A percentile compares a stretch with the other conserved stretches of the same genome.
These are phyloP conservation scores for Lecanoromycetidae sp. DNA, from an alignment of 2,329 filamentous ascomycete species.

Conservation along the genomic window DNA sequence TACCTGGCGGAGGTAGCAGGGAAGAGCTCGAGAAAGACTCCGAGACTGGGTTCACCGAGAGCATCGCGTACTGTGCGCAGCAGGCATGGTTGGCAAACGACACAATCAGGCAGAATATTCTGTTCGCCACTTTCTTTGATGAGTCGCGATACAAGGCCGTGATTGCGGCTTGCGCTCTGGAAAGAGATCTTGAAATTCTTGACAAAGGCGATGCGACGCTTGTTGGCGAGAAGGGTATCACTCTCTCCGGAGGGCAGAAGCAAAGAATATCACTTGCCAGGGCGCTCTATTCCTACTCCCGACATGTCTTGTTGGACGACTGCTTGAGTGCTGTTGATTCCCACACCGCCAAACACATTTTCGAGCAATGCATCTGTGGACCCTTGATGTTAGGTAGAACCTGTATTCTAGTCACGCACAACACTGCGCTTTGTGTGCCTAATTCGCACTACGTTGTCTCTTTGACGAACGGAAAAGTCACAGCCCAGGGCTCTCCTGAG, in stretches of 20 bases:
- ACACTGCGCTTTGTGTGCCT: conserved; percentile 75
- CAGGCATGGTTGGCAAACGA: conserved; percentile 95
- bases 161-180: conserved; percentile 77
- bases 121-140: conserved; percentile 74
- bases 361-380: conserved; percentile 80
- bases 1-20: conserved; percentile 74
- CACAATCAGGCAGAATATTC: conserved; percentile 88
- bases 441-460: conserved; percentile 69
- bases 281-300: conserved; percentile 89
- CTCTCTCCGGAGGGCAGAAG: conserved; percentile 91
- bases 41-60: conserved; percentile 77
- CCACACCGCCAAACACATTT: conserved; percentile 96
- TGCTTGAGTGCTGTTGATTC: conserved; percentile 94
- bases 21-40: conserved; percentile 65
- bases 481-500: conserved; percentile 60
- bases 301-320: conserved; percentile 83
- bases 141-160: conserved; percentile 76
- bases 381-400: conserved; percentile 80
- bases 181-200: conserved; percentile 82
- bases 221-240: conserved; percentile 94
- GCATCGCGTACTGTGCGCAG: conserved; percentile 90
- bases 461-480: conserved; percentile 74
- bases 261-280: conserved; percentile 94
- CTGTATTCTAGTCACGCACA: conserved; percentile 92
- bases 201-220: conserved; percentile 86